These are phyloP conservation scores for Begonia peltatifolia DNA, from an alignment of 306 rosid species.

Conservation along the genomic window DNA sequence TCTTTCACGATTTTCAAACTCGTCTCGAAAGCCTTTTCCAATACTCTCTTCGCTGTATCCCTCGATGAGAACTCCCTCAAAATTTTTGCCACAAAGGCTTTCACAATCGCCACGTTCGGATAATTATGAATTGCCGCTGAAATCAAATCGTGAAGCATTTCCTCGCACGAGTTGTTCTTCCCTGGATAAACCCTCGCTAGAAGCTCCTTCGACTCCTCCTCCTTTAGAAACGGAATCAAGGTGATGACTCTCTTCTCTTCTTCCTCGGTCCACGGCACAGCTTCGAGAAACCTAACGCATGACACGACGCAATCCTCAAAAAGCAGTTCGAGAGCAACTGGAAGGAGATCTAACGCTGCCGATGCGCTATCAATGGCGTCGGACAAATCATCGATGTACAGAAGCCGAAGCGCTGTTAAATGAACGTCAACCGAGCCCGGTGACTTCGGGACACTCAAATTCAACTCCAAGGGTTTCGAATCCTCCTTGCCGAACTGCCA, in stretches of 20 bases:
- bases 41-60: constrained; percentile 61
- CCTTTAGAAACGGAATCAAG: constrained; percentile 50
- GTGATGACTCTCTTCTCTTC: constrained; percentile 54
- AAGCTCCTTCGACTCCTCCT: constrained; percentile 63
- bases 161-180: constrained; percentile 35
- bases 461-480: constrained; percentile 18
- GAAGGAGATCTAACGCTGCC: constrained; percentile 65
- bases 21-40: constrained; percentile 54
- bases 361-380: constrained; percentile 28
- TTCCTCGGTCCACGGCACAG: constrained; percentile 89
- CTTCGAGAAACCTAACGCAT: constrained; percentile 66
- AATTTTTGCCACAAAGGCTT: constrained; percentile 81
- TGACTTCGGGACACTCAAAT: constrained; percentile 32
- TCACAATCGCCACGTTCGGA: constrained; percentile 63
- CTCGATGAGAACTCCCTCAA: constrained; percentile 60
- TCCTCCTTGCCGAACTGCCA: constrained; percentile 31
- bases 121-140: constrained; percentile 45
- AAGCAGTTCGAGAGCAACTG: constrained; percentile 62
- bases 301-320: constrained; percentile 70
- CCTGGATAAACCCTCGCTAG: constrained; percentile 62
- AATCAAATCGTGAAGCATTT: constrained; percentile 58
- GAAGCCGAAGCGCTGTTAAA: constrained; percentile 44
- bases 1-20: constrained; percentile 66
- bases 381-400: constrained; percentile 44
- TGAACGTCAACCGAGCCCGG: constrained; percentile 33